Evolutionary conservation across 2,329 filamentous ascomycete genomes (phyloP), one percentile per base, ranked within the genome.

Genomic region (Aspergillus awamori): DNA sequence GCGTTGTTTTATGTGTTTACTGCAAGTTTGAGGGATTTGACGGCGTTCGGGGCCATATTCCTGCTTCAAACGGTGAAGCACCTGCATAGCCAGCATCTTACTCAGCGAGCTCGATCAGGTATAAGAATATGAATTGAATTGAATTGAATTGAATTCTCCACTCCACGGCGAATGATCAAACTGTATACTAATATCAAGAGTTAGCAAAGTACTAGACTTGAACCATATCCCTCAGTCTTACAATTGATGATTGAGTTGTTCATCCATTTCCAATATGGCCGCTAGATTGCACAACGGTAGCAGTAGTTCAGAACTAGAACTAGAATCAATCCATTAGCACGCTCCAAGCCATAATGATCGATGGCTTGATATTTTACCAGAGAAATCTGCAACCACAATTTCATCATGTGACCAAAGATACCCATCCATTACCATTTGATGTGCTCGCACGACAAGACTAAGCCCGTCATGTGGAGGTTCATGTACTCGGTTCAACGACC

Each of bases 381-480:
- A 97, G 83, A 99, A 99, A 73, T 99, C 98, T 38, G 95, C 99
- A 63, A 99, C 95, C 54, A 99, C 95, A 70, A 98, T 98, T 68
- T 94, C 84, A 76, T 98, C 95, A 79, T 98, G 95, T 67, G 93
- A 97, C 95, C 95, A 99, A 78, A 98, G 99, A 81, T 98, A 99
- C 53, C 95, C 95, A 79, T 99, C 95, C 94, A 98, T 99, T 63
- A 99, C 95, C 77, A 99, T 83, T 82, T 99, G 95, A 84, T 99
- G 95, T 58, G 95, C 95, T 79, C 95, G 87, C 62, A 95, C 95
- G 74, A 99, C 96, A 64, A 98, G 83, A 58, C 94, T 98, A 79
- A 99, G 93, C 11, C 95, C 95, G 76, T 99, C 95, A 74, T 99
- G 95, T 20, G 95, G 95, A 47, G 99, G 95, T 79, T 99, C 95